Conservation (phyloP, 108 stramenopile species). For the Discostella pseudostelligera region DNA sequence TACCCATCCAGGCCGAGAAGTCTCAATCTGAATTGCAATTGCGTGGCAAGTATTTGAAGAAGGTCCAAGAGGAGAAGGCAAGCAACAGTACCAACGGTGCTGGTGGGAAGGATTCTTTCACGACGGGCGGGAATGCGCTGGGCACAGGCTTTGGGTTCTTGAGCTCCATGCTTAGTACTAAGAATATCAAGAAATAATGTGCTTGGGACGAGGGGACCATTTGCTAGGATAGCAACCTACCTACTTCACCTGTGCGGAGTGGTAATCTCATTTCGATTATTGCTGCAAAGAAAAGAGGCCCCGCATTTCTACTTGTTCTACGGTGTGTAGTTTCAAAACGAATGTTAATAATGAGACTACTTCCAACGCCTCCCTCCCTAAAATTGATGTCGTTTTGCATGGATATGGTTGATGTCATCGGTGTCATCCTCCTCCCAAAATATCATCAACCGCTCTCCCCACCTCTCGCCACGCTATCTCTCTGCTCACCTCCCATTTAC, state of each 20-base stretch:
- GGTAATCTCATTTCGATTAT: neutral
- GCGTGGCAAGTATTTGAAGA: conserved; percentile 64
- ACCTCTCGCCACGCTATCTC: too few relatives aligned
- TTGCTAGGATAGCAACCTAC: conserved; percentile 22
- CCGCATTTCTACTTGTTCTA: neutral
- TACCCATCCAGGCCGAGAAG: conserved; percentile 86
- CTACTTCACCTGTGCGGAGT: neutral
- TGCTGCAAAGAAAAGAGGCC: too few relatives aligned
- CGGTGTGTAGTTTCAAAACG: neutral
- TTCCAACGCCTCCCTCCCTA: too few relatives aligned
- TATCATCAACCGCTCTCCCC: too few relatives aligned
- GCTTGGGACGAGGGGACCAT: too few relatives aligned
- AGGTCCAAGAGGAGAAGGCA: conserved; percentile 50
- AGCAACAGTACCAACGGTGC: conserved; percentile 5
- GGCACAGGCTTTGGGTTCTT: conserved; percentile 75
- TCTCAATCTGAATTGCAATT: conserved; percentile 76
- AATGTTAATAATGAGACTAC: too few relatives aligned
- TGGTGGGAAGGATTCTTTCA: conserved; percentile 7
- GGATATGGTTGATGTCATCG: too few relatives aligned
- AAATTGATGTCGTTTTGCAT: too few relatives aligned
- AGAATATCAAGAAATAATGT: too few relatives aligned
- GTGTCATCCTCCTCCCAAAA: too few relatives aligned
- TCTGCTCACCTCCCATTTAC: neutral
- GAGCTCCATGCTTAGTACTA: conserved; percentile 79
- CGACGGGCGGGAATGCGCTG: conserved; percentile 59